Evolutionary conservation across 176 grass and related monocot genomes (phyloP).

Genomic region (Hsuehochloa calcarea): DNA sequence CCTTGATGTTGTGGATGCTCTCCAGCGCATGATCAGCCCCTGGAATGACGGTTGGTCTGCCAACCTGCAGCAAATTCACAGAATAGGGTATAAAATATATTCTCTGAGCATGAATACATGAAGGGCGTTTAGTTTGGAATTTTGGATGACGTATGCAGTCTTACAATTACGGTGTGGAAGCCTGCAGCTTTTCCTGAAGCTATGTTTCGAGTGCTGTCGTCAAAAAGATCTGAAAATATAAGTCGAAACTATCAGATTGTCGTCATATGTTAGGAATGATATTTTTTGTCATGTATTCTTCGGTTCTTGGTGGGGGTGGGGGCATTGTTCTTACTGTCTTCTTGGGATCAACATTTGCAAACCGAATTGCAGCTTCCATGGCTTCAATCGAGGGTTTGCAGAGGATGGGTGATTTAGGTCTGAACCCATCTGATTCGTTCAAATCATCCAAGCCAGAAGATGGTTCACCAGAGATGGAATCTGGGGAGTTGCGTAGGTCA

Average conservation of each 20-base stretch:
- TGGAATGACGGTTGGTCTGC: slow-evolving; percentile 30
- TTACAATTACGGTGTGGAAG: slow-evolving; percentile 72
- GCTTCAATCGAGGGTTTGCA: slow-evolving; percentile 70
- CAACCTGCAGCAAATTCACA: slow-evolving; percentile 48
- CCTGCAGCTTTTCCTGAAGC: slow-evolving; percentile 64
- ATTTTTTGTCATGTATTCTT: background rate
- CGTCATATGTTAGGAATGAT: background rate
- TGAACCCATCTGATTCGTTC: slow-evolving; percentile 4
- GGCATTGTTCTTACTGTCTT: slow-evolving; percentile 44
- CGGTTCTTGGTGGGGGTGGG: background rate
- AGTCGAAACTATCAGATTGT: background rate
- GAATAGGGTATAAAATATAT: background rate
- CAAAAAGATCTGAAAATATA: slow-evolving; percentile 63
- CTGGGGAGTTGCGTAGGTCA: background rate
- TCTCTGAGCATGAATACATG: background rate
- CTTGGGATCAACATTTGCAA: slow-evolving; percentile 50
- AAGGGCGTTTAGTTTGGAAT: background rate
- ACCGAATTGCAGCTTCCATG: slow-evolving; percentile 52
- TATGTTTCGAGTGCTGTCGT: slow-evolving; percentile 66
- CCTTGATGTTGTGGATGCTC: slow-evolving; percentile 75
- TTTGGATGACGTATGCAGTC: background rate
- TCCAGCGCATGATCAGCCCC: slow-evolving; percentile 58
- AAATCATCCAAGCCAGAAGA: slow-evolving; percentile 1
- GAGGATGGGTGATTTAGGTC: slow-evolving; percentile 46
- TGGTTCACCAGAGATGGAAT: slow-evolving; percentile 18